Conservation (phyloP, 176 grass and related monocot species). For the Elymus sibiricus region DNA sequence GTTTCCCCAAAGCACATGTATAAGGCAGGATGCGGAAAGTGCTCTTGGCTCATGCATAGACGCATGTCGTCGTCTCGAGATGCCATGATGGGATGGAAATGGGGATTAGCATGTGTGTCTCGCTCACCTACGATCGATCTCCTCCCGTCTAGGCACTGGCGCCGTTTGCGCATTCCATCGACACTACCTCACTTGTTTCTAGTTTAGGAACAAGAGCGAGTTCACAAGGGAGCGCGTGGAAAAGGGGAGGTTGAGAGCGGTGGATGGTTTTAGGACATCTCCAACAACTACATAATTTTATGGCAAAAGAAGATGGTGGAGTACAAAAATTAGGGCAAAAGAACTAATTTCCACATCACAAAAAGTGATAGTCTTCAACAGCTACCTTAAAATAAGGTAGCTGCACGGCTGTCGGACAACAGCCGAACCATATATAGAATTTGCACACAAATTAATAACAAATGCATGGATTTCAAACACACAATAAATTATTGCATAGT, state of each 20-base stretch:
- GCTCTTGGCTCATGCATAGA: background rate
- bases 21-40: background rate
- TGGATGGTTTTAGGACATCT: background rate
- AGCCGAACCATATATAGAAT: no score
- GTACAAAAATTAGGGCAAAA: no score
- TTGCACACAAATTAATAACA: no score
- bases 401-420: no score
- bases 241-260: background rate
- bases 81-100: background rate
- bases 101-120: background rate
- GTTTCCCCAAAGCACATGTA: no score
- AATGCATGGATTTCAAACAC: no score
- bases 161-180: constrained; percentile 17
- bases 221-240: background rate
- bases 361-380: no score
- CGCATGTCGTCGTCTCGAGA: background rate
- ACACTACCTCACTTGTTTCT: background rate
- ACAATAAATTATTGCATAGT: no score
- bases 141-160: background rate
- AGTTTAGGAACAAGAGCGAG: background rate
- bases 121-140: constrained; percentile 29
- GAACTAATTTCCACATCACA: no score
- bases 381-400: no score
- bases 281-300: no score
- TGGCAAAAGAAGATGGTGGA: no score